A percentile compares a stretch with the other conserved stretches of the same genome.
These are phyloP conservation scores for Glonium stellatum DNA, from an alignment of 495 filamentous ascomycete species.

Conservation along the genomic window DNA sequence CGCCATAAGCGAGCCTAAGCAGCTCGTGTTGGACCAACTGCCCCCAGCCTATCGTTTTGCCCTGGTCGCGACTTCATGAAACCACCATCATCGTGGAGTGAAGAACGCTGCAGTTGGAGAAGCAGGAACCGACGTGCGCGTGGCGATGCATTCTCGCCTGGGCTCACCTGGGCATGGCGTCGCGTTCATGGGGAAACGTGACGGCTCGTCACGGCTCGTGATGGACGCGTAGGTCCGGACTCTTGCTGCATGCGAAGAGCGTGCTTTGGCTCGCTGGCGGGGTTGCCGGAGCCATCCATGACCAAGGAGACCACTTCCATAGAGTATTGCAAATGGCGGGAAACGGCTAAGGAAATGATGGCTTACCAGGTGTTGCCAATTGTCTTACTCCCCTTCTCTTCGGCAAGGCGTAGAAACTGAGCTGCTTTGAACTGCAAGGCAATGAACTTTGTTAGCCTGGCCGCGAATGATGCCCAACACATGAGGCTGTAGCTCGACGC, in stretches of 20 bases:
- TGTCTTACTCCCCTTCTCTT: conserved; percentile 79
- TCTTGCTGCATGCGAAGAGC: background rate
- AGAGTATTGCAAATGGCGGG: conserved; percentile 3
- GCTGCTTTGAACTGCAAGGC: conserved; percentile 68
- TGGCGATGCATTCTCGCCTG: conserved; percentile 20
- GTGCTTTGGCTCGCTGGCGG: background rate
- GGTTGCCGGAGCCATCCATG: background rate
- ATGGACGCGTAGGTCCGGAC: background rate
- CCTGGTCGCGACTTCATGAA: conserved; percentile 24
- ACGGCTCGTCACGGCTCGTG: conserved; percentile 14
- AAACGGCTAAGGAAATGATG: conserved; percentile 9
- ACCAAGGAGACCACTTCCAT: background rate
- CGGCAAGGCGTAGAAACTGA: conserved; percentile 88
- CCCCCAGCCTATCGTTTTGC: conserved; percentile 11
- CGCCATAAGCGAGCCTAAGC: background rate
- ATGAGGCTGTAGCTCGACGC: conserved; percentile 34
- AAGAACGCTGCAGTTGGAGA: background rate
- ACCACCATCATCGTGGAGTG: background rate
- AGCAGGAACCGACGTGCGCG: conserved; percentile 12
- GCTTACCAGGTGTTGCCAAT: conserved; percentile 94
- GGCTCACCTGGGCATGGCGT: conserved; percentile 5
- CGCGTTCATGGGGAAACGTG: conserved; percentile 12
- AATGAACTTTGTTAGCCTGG: conserved; percentile 19
- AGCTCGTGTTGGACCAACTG: background rate
- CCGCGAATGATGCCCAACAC: conserved; percentile 32